These are phyloP conservation scores for Cichorium intybus DNA, from an alignment of 140 eudicot genomes.

Conservation along the genomic window DNA sequence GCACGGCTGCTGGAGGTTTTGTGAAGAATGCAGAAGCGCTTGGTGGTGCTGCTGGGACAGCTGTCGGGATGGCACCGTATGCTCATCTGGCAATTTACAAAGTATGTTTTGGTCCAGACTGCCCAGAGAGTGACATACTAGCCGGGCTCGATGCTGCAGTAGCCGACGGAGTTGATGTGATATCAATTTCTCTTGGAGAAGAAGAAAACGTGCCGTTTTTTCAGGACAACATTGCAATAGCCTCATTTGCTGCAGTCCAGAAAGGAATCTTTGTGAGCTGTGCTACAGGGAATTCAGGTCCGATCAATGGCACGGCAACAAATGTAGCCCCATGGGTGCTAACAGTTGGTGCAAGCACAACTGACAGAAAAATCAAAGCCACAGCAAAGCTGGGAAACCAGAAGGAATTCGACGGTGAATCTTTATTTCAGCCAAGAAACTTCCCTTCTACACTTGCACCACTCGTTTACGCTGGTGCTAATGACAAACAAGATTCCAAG, in stretches of 20 bases:
- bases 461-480: constrained; percentile 24
- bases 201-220: constrained; percentile 13
- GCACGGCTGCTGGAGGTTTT: constrained; percentile 30
- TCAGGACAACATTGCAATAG: constrained; percentile 26
- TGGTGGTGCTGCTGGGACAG: constrained; percentile 11
- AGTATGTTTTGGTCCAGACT: constrained; percentile 13
- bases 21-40: constrained; percentile 18
- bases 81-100: constrained; percentile 29
- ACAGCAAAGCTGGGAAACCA: constrained; percentile 26
- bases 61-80: constrained; percentile 15
- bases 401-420: constrained; percentile 26
- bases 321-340: constrained; percentile 56
- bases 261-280: constrained; percentile 42
- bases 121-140: constrained; percentile 25
- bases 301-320: constrained; percentile 6
- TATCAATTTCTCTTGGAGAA: constrained; percentile 35
- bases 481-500: background rate
- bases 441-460: constrained; percentile 4
- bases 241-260: constrained; percentile 7
- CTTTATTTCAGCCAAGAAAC: constrained; percentile 22
- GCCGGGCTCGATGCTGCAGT: constrained; percentile 41
- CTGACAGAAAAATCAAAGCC: constrained; percentile 30
- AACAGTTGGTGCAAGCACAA: constrained; percentile 54
- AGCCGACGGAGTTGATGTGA: constrained; percentile 36
- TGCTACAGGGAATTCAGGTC: constrained; percentile 46